These are phyloP conservation scores for Tetradesmus lagerheimii DNA, from an alignment of 139 green algal species.

Conservation along the genomic window DNA sequence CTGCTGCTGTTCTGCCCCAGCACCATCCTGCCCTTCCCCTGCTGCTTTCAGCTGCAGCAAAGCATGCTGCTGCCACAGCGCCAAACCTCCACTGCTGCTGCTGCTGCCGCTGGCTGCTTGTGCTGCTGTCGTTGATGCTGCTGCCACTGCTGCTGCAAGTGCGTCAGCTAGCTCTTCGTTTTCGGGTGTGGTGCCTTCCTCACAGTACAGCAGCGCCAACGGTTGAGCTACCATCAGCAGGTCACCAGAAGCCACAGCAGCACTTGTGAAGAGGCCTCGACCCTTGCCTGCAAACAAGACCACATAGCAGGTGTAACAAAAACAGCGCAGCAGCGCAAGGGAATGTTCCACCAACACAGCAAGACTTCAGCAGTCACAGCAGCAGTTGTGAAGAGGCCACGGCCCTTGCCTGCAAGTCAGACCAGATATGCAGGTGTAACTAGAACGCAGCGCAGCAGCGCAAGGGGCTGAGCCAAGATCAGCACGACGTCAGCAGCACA, in stretches of 20 bases:
- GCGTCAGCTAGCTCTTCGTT: constrained; percentile 62
- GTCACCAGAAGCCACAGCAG: constrained; percentile 6
- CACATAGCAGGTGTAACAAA: too few species aligned
- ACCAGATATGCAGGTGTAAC: too few species aligned
- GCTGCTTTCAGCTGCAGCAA: constrained; percentile 18
- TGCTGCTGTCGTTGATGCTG: not conserved
- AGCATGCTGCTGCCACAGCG: constrained; percentile 38
- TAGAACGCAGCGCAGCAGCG: too few species aligned
- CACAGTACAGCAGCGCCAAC: constrained; percentile 43
- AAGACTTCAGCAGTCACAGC: too few species aligned
- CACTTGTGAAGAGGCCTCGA: constrained; percentile 32
- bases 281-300: constrained; percentile 47
- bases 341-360: too few species aligned
- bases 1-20: not conserved
- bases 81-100: constrained; percentile 1
- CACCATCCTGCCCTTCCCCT: not conserved
- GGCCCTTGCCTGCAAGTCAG: too few species aligned
- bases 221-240: constrained; percentile 42
- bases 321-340: too few species aligned
- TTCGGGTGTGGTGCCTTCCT: constrained; percentile 49
- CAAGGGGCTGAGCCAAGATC: too few species aligned
- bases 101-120: constrained; percentile 40
- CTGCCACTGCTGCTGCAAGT: constrained; percentile 18
- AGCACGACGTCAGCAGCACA: too few species aligned
- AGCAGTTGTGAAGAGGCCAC: too few species aligned